These are phyloP conservation scores for Solanum hybrid DNA, from an alignment of 305 asterid genomes.

Conservation along the genomic window DNA sequence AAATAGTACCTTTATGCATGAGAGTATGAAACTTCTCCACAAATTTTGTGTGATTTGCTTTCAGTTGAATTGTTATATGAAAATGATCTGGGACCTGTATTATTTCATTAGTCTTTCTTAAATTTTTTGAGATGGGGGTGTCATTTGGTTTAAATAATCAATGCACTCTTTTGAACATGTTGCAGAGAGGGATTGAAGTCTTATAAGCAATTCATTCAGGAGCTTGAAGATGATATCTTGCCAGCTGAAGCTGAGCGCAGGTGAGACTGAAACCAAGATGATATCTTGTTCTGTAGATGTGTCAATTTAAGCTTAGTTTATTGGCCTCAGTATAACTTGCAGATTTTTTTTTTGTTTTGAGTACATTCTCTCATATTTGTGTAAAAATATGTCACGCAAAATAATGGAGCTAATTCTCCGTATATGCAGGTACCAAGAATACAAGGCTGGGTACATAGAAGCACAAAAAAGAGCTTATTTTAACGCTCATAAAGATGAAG, in stretches of 20 bases:
- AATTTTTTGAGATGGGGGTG: not conserved
- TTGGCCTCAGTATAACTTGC: slow-evolving; percentile 5
- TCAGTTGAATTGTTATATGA: not conserved
- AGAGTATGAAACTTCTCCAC: not conserved
- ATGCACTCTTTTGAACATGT: slow-evolving; percentile 1
- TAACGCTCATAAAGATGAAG: slow-evolving; percentile 86
- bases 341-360: not conserved
- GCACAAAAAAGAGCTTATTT: slow-evolving; percentile 85
- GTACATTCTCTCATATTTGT: not conserved
- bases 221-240: slow-evolving; percentile 95
- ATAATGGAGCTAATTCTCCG: not conserved
- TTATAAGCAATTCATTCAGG: slow-evolving; percentile 99
- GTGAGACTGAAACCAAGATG: slow-evolving; percentile 27
- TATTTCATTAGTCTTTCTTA: not conserved
- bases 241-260: slow-evolving; percentile 99
- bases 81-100: not conserved
- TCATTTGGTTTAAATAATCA: not conserved
- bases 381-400: not conserved
- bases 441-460: slow-evolving; percentile 75
- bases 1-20: not conserved
- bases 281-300: slow-evolving; percentile 11
- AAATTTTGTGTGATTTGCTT: not conserved
- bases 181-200: slow-evolving; percentile 99
- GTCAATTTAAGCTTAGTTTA: not conserved
- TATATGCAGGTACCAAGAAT: slow-evolving; percentile 80